Base-by-base conservation (phyloP, 805 yeast species). In the Zygosaccharomyces bailii region DNA sequence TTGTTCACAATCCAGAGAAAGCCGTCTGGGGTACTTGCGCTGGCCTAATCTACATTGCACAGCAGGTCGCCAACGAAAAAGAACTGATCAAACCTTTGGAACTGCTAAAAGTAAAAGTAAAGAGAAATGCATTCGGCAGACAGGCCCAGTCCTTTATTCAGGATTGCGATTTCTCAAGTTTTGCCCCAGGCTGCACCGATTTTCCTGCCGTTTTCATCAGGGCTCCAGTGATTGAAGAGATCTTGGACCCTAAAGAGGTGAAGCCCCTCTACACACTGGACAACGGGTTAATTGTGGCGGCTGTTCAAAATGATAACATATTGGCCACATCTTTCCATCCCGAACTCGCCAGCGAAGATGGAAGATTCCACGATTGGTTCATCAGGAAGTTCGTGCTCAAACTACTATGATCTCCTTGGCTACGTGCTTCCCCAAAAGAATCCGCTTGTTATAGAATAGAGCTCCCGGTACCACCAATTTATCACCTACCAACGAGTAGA, bases 11-110 rank as follows among this genome's bases (percentile, higher is more conserved):
- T 38, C 66, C 73, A 5, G 65, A 67, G 16, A 76, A 74, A 48
- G 80, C 86, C 1, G 74, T 79, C 9, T 86, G 95, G 95, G 95
- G 95, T 0, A 86, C 95, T 1, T 86, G 95, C 63, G 95, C 95
- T 2, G 95, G 95, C 2, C 67, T 86, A 53, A 85, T 86, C 41
- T 72, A 84, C 51, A 67, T 86, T 18, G 74, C 89, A 5, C 69
- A 73, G 44, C 69, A 72, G 37, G 68, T 82, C 29, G 66, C 71
- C 11, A 74, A 78, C 55, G 82, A 79, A 16, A 72, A 72, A 38
- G 71, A 69, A 1, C 73, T 75, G 17, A 84, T 84, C 50, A 66
- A 74, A 45, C 60, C 80, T 2, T 66, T 86, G 33, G 85, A 87
- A 1, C 86, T 84, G 1, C 63, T 86, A 55, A 77, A 79, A 52